Percentiles rank a stretch among this genome's conserved stretches.
These are phyloP conservation scores for Paramarasmius palmivorus DNA, from an alignment of 1,284 basidiomycete species.

Conservation along the genomic window DNA sequence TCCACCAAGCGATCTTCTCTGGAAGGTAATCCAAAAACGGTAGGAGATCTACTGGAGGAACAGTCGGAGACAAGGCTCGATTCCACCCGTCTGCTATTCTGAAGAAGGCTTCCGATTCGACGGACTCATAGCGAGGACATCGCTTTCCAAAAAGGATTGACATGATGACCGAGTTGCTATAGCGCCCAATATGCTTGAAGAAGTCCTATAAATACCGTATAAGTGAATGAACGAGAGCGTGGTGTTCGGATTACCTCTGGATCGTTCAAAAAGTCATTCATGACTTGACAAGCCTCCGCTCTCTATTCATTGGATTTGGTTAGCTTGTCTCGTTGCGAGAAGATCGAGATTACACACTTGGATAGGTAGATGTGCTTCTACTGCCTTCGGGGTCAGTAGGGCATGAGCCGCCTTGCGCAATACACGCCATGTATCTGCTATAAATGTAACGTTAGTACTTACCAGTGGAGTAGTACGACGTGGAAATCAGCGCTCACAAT, in stretches of 20 bases:
- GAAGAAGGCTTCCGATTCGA: constrained; percentile 21
- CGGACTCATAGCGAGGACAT: constrained; percentile 19
- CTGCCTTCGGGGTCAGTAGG: constrained; percentile 26
- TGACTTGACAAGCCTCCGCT: constrained; percentile 33
- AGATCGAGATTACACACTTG: constrained; percentile 19
- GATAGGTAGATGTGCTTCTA: constrained; percentile 23
- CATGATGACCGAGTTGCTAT: constrained; percentile 29
- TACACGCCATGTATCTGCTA: constrained; percentile 27
- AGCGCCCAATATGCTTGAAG: constrained; percentile 29
- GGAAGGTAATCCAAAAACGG: constrained; percentile 29
- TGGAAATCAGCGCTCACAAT: not conserved
- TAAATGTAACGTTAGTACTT: too few species aligned
- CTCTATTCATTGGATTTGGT: not conserved
- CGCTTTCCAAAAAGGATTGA: constrained; percentile 33
- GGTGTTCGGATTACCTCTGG: too few species aligned
- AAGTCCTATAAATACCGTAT: too few species aligned
- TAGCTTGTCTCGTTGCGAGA: not conserved
- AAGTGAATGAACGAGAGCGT: too few species aligned
- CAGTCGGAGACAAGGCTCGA: constrained; percentile 24
- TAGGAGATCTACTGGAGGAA: constrained; percentile 30
- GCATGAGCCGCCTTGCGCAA: constrained; percentile 28
- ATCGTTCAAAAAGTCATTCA: constrained; percentile 29
- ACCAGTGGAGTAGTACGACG: too few species aligned
- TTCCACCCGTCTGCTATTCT: constrained; percentile 24
- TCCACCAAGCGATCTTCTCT: constrained; percentile 28